These are phyloP conservation scores for Verticillium alfalfae DNA, from an alignment of 2,329 filamentous ascomycete species.

Conservation along the genomic window DNA sequence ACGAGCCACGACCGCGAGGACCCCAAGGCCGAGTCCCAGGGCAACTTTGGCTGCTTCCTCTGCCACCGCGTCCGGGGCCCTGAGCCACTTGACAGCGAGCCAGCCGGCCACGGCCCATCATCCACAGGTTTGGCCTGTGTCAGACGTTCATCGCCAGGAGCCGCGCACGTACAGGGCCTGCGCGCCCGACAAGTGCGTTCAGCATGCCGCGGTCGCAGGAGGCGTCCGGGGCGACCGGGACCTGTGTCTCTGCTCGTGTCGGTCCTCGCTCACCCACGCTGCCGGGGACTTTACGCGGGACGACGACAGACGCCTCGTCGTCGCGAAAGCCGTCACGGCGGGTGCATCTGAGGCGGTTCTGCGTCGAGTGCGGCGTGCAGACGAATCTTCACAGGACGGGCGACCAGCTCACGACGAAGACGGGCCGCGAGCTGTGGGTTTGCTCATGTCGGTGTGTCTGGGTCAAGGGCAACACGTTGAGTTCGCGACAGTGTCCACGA, in stretches of 20 bases:
- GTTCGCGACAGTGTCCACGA: not conserved
- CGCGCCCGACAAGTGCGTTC: not conserved
- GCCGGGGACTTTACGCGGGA: not conserved
- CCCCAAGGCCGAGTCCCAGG: constrained; percentile 33
- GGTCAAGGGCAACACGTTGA: not conserved
- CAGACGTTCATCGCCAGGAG: not conserved
- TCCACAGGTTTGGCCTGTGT: too few relatives aligned
- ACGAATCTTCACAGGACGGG: not conserved
- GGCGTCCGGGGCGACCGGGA: not conserved
- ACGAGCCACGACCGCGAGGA: constrained; percentile 27
- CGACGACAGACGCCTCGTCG: not conserved
- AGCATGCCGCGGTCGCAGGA: not conserved
- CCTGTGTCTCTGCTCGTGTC: not conserved
- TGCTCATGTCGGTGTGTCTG: constrained; percentile 2
- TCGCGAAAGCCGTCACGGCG: not conserved
- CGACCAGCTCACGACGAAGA: constrained; percentile 1
- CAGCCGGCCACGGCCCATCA: constrained; percentile 22
- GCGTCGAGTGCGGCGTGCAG: constrained; percentile 3
- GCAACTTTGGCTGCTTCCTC: constrained; percentile 9
- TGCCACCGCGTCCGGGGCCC: constrained; percentile 34
- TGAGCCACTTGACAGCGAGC: constrained; percentile 30
- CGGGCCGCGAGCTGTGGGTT: constrained; percentile 1
- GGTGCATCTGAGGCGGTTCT: not conserved
- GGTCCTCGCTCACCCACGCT: not conserved
- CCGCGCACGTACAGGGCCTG: not conserved